Percentiles rank a stretch among this genome's conserved stretches.
These are phyloP conservation scores for Blastobotrys ciferrii DNA, from an alignment of 1,139 yeast species.

Conservation along the genomic window DNA sequence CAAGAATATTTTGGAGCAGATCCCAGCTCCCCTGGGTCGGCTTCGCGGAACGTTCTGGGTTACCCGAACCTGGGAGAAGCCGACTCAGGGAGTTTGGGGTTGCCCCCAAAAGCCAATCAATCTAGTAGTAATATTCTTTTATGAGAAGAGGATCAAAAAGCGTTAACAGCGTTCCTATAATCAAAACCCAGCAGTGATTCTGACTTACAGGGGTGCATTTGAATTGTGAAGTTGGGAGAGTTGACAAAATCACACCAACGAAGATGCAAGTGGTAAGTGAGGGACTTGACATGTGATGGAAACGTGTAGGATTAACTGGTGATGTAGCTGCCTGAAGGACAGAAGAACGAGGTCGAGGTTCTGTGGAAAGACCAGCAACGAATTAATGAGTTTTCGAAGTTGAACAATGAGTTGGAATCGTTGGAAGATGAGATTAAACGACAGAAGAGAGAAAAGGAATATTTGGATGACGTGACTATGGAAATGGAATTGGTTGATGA, in stretches of 20 bases:
- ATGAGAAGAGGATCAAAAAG: no score
- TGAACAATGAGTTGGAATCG: slow-evolving; percentile 67
- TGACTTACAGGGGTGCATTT: no score
- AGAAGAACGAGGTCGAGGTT: slow-evolving; percentile 66
- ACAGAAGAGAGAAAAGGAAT: slow-evolving; percentile 73
- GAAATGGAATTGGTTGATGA: slow-evolving; percentile 87
- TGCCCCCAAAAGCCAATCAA: no score
- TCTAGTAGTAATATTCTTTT: no score
- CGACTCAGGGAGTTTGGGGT: no score
- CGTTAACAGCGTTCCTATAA: no score
- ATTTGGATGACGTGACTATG: slow-evolving; percentile 77
- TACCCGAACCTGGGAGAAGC: no score
- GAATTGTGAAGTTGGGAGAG: slow-evolving; percentile 9
- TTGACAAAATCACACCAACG: neutral
- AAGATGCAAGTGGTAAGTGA: slow-evolving; percentile 15
- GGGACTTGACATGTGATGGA: neutral
- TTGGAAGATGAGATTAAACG: slow-evolving; percentile 50
- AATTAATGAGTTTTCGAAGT: slow-evolving; percentile 83
- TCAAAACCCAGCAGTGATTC: no score
- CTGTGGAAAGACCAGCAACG: slow-evolving; percentile 85
- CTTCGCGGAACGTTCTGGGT: no score
- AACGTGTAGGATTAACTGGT: neutral
- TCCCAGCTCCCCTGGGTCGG: no score
- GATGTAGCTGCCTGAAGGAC: slow-evolving; percentile 22
- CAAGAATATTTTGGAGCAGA: no score